These are phyloP conservation scores for Paecilomyces niveus DNA, from an alignment of 2,329 filamentous ascomycete species.

Conservation along the genomic window DNA sequence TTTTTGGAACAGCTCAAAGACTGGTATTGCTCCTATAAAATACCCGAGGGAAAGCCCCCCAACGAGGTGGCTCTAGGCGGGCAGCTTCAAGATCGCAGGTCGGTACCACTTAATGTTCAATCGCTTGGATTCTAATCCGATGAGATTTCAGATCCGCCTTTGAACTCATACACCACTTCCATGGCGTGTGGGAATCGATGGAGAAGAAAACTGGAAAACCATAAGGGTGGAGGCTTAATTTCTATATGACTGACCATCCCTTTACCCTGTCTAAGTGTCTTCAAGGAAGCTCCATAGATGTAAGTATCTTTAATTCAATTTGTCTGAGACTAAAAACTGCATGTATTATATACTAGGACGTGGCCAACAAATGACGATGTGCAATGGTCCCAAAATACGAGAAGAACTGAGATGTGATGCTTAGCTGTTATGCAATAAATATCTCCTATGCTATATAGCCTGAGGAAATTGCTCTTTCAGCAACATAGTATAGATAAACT, in stretches of 20 bases:
- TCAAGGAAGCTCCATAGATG: no score
- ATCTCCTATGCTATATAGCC: no score
- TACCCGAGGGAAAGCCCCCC: neutral
- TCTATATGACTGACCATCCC: neutral
- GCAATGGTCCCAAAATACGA: no score
- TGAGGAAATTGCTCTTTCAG: no score
- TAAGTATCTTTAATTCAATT: no score
- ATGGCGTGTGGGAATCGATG: neutral
- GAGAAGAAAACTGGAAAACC: neutral
- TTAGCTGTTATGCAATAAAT: no score
- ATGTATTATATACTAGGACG: no score
- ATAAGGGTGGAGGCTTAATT: neutral
- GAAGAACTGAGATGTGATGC: no score
- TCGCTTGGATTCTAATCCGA: neutral
- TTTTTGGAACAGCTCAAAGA: neutral
- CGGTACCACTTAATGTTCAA: neutral
- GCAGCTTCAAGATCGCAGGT: neutral
- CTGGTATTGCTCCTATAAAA: neutral
- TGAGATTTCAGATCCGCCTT: neutral
- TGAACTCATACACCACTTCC: neutral
- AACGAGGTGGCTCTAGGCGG: neutral
- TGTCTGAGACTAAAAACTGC: no score
- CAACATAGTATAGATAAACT: no score
- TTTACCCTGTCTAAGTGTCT: no score
- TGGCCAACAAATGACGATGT: no score